A percentile compares a stretch with the other conserved stretches of the same genome.
Evolutionary conservation across 192 early-diverging fungal species (phyloP).

Genomic region (Backusella morwellensis): DNA sequence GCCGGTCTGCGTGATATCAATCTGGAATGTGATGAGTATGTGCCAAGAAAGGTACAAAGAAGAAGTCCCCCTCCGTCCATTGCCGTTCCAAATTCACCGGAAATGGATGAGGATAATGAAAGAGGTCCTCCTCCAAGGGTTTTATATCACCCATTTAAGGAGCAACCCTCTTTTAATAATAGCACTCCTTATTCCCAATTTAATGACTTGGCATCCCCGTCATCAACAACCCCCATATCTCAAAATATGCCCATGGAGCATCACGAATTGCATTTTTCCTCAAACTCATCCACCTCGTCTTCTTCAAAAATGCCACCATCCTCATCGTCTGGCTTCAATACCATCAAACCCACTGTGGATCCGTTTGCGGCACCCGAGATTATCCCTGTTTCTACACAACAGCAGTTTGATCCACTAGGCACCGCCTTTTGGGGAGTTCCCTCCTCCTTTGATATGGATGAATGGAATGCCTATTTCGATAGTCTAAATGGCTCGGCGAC

Average conservation of each 20-base stretch:
- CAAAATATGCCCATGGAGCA: not conserved
- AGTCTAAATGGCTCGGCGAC: not conserved
- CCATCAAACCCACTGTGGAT: constrained; percentile 19
- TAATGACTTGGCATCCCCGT: not conserved
- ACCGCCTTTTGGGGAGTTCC: constrained; percentile 24
- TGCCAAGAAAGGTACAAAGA: not conserved
- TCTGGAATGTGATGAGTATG: constrained; percentile 24
- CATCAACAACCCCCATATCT: not conserved
- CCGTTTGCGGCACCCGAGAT: constrained; percentile 36
- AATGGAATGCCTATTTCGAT: constrained; percentile 29
- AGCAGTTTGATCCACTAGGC: constrained; percentile 18
- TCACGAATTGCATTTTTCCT: not conserved
- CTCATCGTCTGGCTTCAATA: not conserved
- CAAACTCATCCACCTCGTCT: not conserved
- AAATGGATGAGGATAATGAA: not conserved
- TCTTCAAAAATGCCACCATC: not conserved
- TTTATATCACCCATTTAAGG: not conserved
- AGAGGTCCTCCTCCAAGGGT: not conserved
- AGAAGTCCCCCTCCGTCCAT: constrained; percentile 22
- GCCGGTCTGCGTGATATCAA: constrained; percentile 32
- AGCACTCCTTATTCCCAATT: not conserved
- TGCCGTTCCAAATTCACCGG: constrained; percentile 33
- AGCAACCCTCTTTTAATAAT: not conserved
- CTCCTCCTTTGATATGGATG: constrained; percentile 22
- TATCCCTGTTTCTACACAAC: not conserved